These are phyloP conservation scores for Myrmaecium sp. DNA, from an alignment of 2,329 filamentous ascomycete species.

Conservation along the genomic window DNA sequence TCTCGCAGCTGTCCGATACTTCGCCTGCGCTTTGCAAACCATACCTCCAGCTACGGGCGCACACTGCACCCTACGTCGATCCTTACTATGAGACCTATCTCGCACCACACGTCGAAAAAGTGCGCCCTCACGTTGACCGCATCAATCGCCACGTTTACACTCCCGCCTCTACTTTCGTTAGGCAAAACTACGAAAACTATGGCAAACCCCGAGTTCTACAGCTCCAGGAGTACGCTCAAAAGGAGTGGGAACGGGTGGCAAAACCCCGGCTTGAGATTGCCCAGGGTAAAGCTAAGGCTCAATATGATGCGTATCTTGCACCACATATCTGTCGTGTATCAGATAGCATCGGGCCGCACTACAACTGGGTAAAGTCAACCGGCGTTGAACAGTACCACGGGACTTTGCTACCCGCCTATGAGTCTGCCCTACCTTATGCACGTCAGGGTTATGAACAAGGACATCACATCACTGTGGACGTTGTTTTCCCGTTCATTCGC, in stretches of 20 bases:
- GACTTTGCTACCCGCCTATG: conserved; percentile 59
- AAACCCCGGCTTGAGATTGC: conserved; percentile 57
- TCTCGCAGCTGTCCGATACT: conserved; percentile 47
- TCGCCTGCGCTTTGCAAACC: conserved; percentile 70
- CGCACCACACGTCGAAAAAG: conserved; percentile 62
- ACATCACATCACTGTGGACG: conserved; percentile 49
- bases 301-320: conserved; percentile 55
- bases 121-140: conserved; percentile 51
- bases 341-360: conserved; percentile 51
- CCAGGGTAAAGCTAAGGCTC: conserved; percentile 40
- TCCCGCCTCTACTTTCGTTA: conserved; percentile 49
- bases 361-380: conserved; percentile 45
- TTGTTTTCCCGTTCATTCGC: conserved; percentile 53
- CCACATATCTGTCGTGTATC: conserved; percentile 54
- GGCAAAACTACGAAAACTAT: conserved; percentile 45
- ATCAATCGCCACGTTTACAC: conserved; percentile 45
- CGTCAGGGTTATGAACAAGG: conserved; percentile 49
- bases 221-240: conserved; percentile 45
- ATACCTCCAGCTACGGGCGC: conserved; percentile 51
- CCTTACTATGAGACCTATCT: conserved; percentile 80
- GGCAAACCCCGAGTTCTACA: conserved; percentile 56
- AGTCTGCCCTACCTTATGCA: conserved; percentile 56
- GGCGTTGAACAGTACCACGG: conserved; percentile 53
- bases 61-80: conserved; percentile 55
- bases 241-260: conserved; percentile 64